phyloP scores from a whole-genome alignment of 345 rosid species.

The Erysimum cheiranthoides region DNA sequence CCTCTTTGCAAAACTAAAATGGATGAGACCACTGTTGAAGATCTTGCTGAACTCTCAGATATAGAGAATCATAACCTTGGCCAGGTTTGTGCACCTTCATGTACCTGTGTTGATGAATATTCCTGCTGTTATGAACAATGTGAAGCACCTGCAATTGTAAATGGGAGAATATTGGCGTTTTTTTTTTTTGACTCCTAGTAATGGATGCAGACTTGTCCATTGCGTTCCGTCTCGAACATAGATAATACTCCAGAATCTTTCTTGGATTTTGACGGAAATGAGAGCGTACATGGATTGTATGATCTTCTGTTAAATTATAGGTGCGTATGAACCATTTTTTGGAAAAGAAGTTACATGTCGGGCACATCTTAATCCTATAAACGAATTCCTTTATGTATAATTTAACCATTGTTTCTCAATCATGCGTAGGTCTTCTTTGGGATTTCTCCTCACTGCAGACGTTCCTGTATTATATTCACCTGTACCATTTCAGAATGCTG shows the following conservation, averaged over 20 bases:
- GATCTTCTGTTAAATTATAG: conserved; percentile 89
- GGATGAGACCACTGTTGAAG: conserved; percentile 81
- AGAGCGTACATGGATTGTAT: conserved; percentile 74
- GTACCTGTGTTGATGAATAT: conserved; percentile 1
- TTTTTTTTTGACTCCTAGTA: conserved; percentile 40
- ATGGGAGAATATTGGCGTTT: not conserved
- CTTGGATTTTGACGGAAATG: conserved; percentile 71
- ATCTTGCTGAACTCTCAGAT: conserved; percentile 92
- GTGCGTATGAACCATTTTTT: conserved; percentile 43
- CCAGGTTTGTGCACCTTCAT: conserved; percentile 65
- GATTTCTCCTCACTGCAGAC: conserved; percentile 66
- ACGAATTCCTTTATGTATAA: not conserved
- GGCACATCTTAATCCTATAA: not conserved
- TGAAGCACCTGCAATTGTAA: conserved; percentile 23
- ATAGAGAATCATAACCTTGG: conserved; percentile 91
- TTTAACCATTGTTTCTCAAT: conserved; percentile 37
- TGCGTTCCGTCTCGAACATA: conserved; percentile 59
- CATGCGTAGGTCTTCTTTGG: conserved; percentile 68
- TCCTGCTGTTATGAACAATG: conserved; percentile 16
- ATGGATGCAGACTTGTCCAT: conserved; percentile 67
- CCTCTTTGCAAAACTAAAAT: conserved; percentile 90
- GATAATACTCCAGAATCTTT: conserved; percentile 89
- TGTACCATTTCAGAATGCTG: conserved; percentile 76
- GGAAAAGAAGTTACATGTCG: conserved; percentile 2
- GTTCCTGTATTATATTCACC: conserved; percentile 87